phyloP scores from a whole-genome alignment of 257 asterid species.

The Vinca minor region DNA sequence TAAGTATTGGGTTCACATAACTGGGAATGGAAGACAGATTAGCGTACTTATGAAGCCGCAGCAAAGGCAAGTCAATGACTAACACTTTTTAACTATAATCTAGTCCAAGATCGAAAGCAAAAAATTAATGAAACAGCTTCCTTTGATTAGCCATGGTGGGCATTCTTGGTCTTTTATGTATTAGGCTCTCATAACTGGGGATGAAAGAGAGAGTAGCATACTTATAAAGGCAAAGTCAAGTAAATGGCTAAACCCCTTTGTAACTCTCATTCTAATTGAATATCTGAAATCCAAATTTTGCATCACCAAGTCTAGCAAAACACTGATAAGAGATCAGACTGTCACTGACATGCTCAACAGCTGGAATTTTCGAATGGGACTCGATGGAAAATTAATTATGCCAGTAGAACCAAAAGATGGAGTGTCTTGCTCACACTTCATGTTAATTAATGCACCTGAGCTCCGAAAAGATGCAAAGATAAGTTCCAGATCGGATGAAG shows the following conservation, averaged over 20 bases:
- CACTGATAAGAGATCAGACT: not conserved
- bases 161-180: too few species aligned
- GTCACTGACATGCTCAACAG: not conserved
- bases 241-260: not conserved
- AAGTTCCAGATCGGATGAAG: not conserved
- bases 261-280: not conserved
- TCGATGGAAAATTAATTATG: not conserved
- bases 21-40: not conserved
- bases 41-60: not conserved
- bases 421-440: not conserved
- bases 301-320: not conserved
- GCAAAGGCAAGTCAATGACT: not conserved
- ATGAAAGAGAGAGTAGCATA: too few species aligned
- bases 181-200: too few species aligned
- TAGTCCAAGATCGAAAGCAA: not conserved
- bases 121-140: too few species aligned
- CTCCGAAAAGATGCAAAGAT: not conserved
- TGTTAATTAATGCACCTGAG: not conserved
- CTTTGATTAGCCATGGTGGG: too few species aligned
- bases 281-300: not conserved
- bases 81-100: not conserved
- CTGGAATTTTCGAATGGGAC: not conserved
- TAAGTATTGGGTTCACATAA: not conserved
- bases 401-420: not conserved
- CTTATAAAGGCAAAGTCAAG: too few species aligned